A percentile compares a stretch with the other conserved stretches of the same genome.
phyloP scores from a whole-genome alignment of 2,329 filamentous ascomycete species.

The Cyclaneusma minus region DNA sequence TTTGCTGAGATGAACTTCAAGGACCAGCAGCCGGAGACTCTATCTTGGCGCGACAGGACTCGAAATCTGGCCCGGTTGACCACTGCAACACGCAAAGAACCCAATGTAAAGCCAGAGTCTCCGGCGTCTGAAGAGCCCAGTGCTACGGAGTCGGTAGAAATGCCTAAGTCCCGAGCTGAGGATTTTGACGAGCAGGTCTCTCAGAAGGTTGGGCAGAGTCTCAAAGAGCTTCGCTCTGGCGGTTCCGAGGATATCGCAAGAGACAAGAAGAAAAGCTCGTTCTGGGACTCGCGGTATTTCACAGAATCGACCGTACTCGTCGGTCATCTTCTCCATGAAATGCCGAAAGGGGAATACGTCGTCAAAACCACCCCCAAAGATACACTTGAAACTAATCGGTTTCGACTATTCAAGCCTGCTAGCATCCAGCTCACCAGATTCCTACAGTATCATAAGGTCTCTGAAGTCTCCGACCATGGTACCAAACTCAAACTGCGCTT shows the following conservation, averaged over 20 bases:
- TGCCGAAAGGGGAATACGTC: no score
- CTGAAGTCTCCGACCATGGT: no score
- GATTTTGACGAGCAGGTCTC: conserved; percentile 1
- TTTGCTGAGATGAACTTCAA: conserved; percentile 9
- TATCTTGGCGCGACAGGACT: conserved; percentile 16
- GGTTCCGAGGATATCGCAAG: neutral
- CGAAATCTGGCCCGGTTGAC: conserved; percentile 15
- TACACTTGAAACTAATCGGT: no score
- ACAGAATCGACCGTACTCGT: conserved; percentile 12
- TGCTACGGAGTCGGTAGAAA: neutral
- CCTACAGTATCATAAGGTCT: no score
- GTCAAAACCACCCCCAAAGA: no score
- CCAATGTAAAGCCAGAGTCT: conserved; percentile 1
- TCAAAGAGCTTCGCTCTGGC: neutral
- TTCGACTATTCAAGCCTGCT: no score
- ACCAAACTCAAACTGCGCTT: conserved; percentile 13
- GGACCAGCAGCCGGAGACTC: conserved; percentile 6
- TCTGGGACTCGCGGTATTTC: conserved; percentile 7
- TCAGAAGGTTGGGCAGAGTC: neutral
- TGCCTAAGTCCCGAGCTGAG: neutral
- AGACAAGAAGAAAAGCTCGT: neutral
- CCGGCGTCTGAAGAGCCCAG: neutral
- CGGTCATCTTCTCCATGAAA: conserved; percentile 12
- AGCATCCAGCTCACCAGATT: no score
- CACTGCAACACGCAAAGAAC: conserved; percentile 9